Conservation (phyloP, 306 rosid species). For the Macrotyloma uniflorum region DNA sequence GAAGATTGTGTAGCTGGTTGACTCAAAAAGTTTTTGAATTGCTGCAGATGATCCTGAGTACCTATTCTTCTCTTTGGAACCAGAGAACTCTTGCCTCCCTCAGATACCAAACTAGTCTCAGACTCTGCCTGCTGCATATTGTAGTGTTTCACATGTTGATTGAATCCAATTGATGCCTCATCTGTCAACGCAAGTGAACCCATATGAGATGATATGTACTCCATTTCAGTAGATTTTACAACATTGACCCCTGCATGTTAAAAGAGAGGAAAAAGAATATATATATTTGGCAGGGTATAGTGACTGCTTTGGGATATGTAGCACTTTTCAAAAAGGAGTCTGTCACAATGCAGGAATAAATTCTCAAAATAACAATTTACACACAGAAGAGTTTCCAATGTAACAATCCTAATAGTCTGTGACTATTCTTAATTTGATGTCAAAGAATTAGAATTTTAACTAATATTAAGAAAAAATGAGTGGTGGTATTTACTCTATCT, state of each 20-base stretch:
- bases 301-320: slow-evolving; percentile 31
- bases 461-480: neutral
- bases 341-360: neutral
- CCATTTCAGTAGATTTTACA: slow-evolving; percentile 76
- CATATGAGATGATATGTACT: slow-evolving; percentile 84
- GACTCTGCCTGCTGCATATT: slow-evolving; percentile 52
- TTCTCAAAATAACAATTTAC: neutral
- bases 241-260: slow-evolving; percentile 82
- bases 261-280: slow-evolving; percentile 52
- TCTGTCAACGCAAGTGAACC: slow-evolving; percentile 96
- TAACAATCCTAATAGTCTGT: neutral
- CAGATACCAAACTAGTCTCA: slow-evolving; percentile 54
- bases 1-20: slow-evolving; percentile 85
- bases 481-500: neutral
- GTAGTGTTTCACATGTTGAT: slow-evolving; percentile 52
- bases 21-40: slow-evolving; percentile 67
- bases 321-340: neutral
- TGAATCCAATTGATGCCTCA: slow-evolving; percentile 58
- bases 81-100: slow-evolving; percentile 60
- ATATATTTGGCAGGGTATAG: slow-evolving; percentile 47
- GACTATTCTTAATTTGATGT: neutral
- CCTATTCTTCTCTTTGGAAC: slow-evolving; percentile 62
- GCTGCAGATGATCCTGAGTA: slow-evolving; percentile 72
- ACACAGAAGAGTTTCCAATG: neutral
- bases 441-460: neutral